Conservation (phyloP, 768 basidiomycete genomes). For the Hemileccinum rubropunctum region DNA sequence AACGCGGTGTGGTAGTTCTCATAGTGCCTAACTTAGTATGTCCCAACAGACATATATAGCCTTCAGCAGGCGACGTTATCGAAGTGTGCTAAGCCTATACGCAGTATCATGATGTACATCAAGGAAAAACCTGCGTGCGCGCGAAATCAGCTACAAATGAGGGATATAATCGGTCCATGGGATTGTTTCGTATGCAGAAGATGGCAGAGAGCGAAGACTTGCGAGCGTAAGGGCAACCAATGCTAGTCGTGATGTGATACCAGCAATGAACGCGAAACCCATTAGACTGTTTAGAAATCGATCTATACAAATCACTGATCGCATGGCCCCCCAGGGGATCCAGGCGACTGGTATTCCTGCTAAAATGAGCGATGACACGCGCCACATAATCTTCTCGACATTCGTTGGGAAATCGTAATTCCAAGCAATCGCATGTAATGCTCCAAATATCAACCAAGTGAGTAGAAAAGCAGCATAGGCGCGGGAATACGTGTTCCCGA, state of each 20-base stretch:
- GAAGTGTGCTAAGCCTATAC: too few relatives aligned
- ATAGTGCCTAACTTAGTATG: too few relatives aligned
- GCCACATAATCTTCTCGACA: background rate
- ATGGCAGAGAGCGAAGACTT: conserved; percentile 1
- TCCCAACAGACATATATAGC: too few relatives aligned
- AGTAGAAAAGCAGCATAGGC: background rate
- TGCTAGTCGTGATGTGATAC: background rate
- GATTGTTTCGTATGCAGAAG: background rate
- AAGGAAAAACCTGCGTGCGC: too few relatives aligned
- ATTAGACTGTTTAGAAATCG: too few relatives aligned
- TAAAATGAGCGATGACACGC: background rate
- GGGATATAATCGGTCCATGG: conserved; percentile 1
- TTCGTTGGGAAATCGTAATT: background rate
- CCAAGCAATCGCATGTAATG: background rate
- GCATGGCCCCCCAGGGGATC: too few relatives aligned
- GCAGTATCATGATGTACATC: too few relatives aligned
- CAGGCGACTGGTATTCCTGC: background rate
- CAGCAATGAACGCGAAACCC: background rate
- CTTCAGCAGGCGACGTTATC: too few relatives aligned
- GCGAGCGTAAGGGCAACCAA: conserved; percentile 1
- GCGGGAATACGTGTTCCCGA: too few relatives aligned
- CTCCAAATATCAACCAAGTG: background rate
- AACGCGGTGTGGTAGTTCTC: too few relatives aligned
- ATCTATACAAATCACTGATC: too few relatives aligned
- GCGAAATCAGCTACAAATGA: background rate